Base-by-base conservation (phyloP, 306 rosid genomes). In the Cucumis melo region DNA sequence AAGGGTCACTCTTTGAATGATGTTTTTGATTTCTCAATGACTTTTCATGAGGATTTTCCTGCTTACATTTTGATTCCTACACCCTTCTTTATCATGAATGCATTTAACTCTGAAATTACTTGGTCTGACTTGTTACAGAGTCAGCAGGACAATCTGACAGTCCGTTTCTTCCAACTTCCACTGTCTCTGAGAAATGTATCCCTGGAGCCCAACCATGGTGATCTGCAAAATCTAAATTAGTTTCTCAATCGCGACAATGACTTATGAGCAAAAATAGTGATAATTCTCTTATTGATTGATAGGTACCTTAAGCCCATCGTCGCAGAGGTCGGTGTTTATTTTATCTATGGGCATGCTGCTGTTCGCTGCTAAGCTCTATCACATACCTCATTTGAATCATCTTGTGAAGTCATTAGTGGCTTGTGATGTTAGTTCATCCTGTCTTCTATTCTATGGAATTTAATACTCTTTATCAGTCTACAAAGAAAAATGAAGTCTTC, bases 161-260 rank as follows among this genome's bases (percentile, higher is more conserved):
- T 92, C 77, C 89, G 89, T 63, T 84, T 88, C 86, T 87, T 95
- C 82, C 99, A 92, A 83, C 87, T 92, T 89, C 93, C 91, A 65
- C 78, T 95, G 5, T 89, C 99, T 81, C 92, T 95, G 78, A 89
- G 90, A 89, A 87, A 87, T 56, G 38, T 78, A 51, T 83, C 91
- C 79, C 84, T 89, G 77, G 93, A 92, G 60, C 80, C 87, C 12
- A 84, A 84, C 87, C 82, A 84, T 84, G 98, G 99, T 95, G 81
- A 51, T 73, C 51, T 48, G 67, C 13, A 27, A 79, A 64, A 70
- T 64, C 50, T 66, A 17, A 21, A 44, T 51, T 6, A 17, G 50
- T 62, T 29, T 54, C 48, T 79, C 17, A 38, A 19, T 59, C 41
- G 38, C 75, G 7, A 32, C 20, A 32, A 20, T 78, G 17, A 21